Percentiles rank a stretch among this genome's conserved stretches.
Conservation (phyloP, 306 rosid genomes). For the Cicer judaicum region DNA sequence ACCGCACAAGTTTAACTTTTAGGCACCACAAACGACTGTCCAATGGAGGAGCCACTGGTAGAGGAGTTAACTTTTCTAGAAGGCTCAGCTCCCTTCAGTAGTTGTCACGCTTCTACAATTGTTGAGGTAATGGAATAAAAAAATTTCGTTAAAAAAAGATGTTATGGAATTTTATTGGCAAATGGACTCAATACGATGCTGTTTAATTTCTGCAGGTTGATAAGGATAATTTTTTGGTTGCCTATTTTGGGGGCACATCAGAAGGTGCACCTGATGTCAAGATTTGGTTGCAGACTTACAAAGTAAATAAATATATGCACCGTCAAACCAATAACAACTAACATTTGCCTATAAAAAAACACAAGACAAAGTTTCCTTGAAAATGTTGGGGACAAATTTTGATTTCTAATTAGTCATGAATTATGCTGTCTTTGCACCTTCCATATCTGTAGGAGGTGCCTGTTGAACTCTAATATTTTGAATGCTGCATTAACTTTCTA, state of each 20-base stretch:
- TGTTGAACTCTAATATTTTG: constrained; percentile 31
- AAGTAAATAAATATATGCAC: constrained; percentile 52
- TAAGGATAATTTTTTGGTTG: constrained; percentile 73
- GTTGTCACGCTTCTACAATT: constrained; percentile 94
- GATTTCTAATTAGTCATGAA: constrained; percentile 20
- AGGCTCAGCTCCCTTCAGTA: constrained; percentile 72
- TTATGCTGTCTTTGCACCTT: constrained; percentile 29
- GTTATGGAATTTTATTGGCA: neutral
- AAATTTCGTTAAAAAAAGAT: neutral
- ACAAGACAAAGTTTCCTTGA: neutral
- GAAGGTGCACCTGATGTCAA: constrained; percentile 93
- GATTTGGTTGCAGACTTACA: constrained; percentile 84
- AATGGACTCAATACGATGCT: constrained; percentile 6
- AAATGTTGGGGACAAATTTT: neutral
- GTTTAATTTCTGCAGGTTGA: constrained; percentile 63
- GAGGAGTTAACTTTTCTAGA: constrained; percentile 72
- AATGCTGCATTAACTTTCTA: constrained; percentile 37
- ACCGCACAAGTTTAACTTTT: constrained; percentile 35
- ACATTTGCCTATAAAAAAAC: too few relatives aligned
- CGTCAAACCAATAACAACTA: neutral
- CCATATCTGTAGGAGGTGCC: constrained; percentile 6
- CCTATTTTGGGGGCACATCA: constrained; percentile 78
- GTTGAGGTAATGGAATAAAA: constrained; percentile 67
- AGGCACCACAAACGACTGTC: constrained; percentile 46
- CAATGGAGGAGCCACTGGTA: constrained; percentile 55